Evolutionary conservation across 2,329 filamentous ascomycete species (phyloP).

Genomic region (Paracoccidioides lutzii): DNA sequence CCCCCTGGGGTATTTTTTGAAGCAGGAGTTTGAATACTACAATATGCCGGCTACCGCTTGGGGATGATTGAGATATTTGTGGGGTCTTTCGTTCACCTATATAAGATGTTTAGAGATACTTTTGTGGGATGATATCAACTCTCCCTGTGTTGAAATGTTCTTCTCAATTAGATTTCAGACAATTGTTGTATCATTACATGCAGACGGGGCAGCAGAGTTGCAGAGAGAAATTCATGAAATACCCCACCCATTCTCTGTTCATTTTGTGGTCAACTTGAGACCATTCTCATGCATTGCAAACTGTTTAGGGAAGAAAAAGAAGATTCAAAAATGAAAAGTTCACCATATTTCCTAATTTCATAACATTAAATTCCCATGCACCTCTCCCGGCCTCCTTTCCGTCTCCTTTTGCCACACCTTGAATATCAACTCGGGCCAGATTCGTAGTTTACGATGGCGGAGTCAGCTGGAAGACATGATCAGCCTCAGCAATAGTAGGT

Average conservation of each 20-base stretch:
- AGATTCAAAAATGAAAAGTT: neutral
- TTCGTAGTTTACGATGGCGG: slow-evolving; percentile 23
- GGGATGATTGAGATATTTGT: no score
- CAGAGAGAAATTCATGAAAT: no score
- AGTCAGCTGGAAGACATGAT: slow-evolving; percentile 30
- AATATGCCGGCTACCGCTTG: no score
- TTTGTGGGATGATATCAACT: no score
- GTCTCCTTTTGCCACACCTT: neutral
- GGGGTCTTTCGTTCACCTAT: neutral
- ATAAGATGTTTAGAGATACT: neutral
- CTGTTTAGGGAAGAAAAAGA: neutral
- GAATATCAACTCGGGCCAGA: neutral
- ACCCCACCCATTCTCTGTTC: no score
- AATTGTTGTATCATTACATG: no score
- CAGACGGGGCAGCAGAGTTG: no score
- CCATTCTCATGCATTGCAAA: neutral
- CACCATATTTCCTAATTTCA: neutral
- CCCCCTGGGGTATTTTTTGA: no score
- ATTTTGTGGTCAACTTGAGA: no score
- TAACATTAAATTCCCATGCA: neutral
- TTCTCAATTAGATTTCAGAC: no score
- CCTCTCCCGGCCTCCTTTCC: neutral
- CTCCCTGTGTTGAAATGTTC: no score
- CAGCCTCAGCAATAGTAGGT: slow-evolving; percentile 34
- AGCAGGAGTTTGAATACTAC: no score